Percentiles rank a stretch among this genome's conserved stretches.
These are phyloP conservation scores for Linum lewisii DNA, from an alignment of 345 rosid genomes.

Conservation along the genomic window DNA sequence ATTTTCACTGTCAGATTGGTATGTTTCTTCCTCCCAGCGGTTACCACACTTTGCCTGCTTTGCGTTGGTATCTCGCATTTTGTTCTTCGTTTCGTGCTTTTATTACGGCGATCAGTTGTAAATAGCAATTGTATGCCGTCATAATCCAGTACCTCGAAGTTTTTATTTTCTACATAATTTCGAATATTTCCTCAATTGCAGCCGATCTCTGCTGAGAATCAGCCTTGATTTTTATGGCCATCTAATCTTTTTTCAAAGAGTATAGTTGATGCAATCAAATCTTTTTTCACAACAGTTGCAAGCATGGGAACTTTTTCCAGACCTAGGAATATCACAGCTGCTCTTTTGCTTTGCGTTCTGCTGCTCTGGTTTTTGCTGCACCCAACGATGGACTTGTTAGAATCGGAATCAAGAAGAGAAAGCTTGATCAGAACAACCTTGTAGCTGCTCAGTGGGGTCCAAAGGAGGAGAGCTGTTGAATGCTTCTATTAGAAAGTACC, in stretches of 20 bases:
- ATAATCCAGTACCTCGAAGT: not conserved
- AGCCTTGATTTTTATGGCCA: too few relatives aligned
- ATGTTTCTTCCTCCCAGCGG: not conserved
- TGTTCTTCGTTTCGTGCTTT: too few relatives aligned
- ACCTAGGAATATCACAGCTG: constrained; percentile 5
- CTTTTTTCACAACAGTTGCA: constrained; percentile 16
- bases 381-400: constrained; percentile 38
- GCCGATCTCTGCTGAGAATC: too few relatives aligned
- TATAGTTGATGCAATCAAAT: too few relatives aligned
- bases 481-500: constrained; percentile 34
- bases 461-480: constrained; percentile 38
- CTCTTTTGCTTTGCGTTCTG: constrained; percentile 33
- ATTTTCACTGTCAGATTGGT: not conserved
- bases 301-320: constrained; percentile 30
- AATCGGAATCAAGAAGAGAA: constrained; percentile 65
- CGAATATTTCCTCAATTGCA: not conserved
- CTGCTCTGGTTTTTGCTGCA: constrained; percentile 28
- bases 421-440: constrained; percentile 39
- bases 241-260: too few relatives aligned
- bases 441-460: constrained; percentile 43
- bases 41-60: not conserved
- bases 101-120: too few relatives aligned
- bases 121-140: too few relatives aligned
- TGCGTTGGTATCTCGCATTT: not conserved
- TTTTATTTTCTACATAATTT: too few relatives aligned